Conservation (phyloP, 2,329 filamentous ascomycete genomes). For the Drechslerella coelobrocha region DNA sequence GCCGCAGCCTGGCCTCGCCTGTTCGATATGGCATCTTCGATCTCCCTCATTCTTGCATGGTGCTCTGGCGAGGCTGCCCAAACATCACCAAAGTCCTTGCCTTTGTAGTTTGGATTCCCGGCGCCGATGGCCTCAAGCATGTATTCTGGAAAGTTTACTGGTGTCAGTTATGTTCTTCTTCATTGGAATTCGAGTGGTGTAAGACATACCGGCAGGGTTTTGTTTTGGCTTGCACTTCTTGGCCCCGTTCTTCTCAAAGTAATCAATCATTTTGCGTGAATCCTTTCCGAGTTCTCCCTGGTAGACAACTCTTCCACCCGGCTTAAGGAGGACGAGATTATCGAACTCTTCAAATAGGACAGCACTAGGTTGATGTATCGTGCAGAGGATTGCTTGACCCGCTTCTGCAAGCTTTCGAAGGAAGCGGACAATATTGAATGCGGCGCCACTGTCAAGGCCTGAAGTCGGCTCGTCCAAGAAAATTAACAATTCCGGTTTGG, state of each 20-base stretch:
- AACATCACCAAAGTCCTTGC: slow-evolving; percentile 69
- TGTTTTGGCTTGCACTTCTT: slow-evolving; percentile 61
- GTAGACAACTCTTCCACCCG: slow-evolving; percentile 65
- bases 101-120: slow-evolving; percentile 67
- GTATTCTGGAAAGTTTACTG: slow-evolving; percentile 58
- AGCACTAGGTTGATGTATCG: slow-evolving; percentile 68
- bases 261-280: slow-evolving; percentile 62
- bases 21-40: slow-evolving; percentile 63
- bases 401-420: slow-evolving; percentile 68
- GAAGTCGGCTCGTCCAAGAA: slow-evolving; percentile 71
- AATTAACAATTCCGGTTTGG: slow-evolving; percentile 67
- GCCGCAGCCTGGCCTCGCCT: slow-evolving; percentile 59
- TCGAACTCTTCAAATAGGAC: slow-evolving; percentile 67
- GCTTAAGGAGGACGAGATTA: slow-evolving; percentile 64
- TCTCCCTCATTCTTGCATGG: slow-evolving; percentile 61
- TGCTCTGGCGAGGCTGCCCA: slow-evolving; percentile 66
- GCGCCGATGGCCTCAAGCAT: slow-evolving; percentile 69
- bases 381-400: slow-evolving; percentile 68
- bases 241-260: slow-evolving; percentile 64
- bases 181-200: background rate
- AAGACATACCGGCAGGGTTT: slow-evolving; percentile 60
- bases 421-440: slow-evolving; percentile 69
- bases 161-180: slow-evolving; percentile 60
- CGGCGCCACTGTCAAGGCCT: slow-evolving; percentile 66
- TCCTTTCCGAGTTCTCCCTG: slow-evolving; percentile 65